Evolutionary conservation across 257 asterid species (phyloP).

Genomic region (Solanum medicagineum): DNA sequence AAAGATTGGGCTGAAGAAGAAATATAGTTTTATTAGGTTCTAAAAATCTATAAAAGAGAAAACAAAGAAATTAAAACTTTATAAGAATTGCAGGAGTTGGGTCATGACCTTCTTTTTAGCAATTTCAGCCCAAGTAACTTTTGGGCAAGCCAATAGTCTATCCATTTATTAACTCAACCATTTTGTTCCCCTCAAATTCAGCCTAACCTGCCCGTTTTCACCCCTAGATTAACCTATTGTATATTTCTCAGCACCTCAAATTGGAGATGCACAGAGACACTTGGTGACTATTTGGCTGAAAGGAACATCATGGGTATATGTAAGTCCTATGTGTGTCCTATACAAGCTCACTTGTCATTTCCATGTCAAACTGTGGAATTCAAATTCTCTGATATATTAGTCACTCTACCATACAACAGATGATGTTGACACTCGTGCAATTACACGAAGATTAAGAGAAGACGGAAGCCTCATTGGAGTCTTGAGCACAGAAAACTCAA

Average conservation of each 20-base stretch:
- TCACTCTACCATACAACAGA: conserved; percentile 31
- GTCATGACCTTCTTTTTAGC: not conserved
- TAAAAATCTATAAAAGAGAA: not conserved
- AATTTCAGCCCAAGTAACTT: not conserved
- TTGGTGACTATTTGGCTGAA: conserved; percentile 86
- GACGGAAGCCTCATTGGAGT: conserved; percentile 97
- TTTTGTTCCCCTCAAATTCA: not conserved
- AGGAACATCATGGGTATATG: conserved; percentile 93
- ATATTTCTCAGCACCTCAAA: conserved; percentile 64
- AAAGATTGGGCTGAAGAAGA: not conserved
- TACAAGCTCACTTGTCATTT: not conserved
- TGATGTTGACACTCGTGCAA: conserved; percentile 96
- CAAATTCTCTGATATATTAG: conserved; percentile 1
- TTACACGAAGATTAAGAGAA: conserved; percentile 70
- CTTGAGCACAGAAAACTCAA: conserved; percentile 69
- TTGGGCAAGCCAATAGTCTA: not conserved
- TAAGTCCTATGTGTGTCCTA: conserved; percentile 16
- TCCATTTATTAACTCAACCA: not conserved
- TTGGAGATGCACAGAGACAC: conserved; percentile 70
- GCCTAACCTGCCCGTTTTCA: not conserved
- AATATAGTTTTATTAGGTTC: not conserved
- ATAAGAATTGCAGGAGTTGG: not conserved
- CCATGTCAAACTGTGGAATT: not conserved
- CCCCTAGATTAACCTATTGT: not conserved
- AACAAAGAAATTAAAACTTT: not conserved